A percentile compares a stretch with the other conserved stretches of the same genome.
These are phyloP conservation scores for Elongisporangium undulatum DNA, from an alignment of 352 stramenopile species.

Conservation along the genomic window DNA sequence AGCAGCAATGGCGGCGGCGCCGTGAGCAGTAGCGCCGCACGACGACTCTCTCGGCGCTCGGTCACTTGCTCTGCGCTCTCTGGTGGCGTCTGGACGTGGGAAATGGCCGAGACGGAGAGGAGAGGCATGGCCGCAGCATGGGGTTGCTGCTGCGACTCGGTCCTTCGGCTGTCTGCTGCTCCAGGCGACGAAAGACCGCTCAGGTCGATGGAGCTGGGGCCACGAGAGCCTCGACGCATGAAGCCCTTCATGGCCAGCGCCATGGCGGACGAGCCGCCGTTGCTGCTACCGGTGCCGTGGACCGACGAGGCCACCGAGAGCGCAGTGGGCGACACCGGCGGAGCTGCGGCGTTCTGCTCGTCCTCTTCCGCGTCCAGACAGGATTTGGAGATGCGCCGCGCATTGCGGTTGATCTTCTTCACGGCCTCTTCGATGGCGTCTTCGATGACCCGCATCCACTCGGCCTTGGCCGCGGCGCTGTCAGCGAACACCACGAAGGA, in stretches of 20 bases:
- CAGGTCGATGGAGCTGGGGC: neutral
- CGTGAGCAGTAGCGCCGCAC: neutral
- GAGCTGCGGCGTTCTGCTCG: conserved; percentile 11
- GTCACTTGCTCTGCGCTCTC: neutral
- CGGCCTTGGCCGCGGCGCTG: conserved; percentile 49
- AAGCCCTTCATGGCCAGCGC: conserved; percentile 42
- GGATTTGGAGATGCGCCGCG: conserved; percentile 40
- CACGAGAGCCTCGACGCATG: conserved; percentile 41
- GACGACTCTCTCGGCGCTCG: neutral
- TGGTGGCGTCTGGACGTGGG: neutral
- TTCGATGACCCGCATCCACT: conserved; percentile 82
- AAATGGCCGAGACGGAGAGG: neutral
- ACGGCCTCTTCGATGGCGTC: conserved; percentile 65
- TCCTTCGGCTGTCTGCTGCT: neutral
- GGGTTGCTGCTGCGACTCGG: neutral
- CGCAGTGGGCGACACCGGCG: conserved; percentile 9
- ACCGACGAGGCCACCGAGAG: conserved; percentile 1
- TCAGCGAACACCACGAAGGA: conserved; percentile 83
- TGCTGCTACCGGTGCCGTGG: neutral
- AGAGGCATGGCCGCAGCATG: neutral
- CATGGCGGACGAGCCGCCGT: conserved; percentile 7
- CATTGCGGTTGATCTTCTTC: conserved; percentile 77
- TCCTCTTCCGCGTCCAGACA: conserved; percentile 1
- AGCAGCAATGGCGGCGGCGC: neutral
- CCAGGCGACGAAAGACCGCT: neutral